phyloP scores from a whole-genome alignment of 345 rosid species.

The Euphorbia peplus region DNA sequence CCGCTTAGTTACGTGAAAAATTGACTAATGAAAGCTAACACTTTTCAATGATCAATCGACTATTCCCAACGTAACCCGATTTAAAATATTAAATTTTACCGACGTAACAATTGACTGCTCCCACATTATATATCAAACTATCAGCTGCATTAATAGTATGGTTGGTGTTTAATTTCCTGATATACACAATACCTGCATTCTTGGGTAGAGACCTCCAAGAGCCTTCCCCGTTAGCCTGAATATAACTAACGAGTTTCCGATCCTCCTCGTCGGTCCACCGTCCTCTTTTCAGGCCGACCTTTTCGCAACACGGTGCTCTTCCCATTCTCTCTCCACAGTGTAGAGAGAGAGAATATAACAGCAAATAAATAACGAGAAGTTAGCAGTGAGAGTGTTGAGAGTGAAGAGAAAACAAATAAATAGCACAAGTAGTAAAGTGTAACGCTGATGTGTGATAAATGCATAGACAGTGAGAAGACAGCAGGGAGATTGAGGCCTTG shows the following conservation, averaged over 20 bases:
- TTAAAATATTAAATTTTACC: no score
- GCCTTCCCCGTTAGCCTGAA: slow-evolving; percentile 60
- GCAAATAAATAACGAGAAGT: not conserved
- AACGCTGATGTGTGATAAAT: not conserved
- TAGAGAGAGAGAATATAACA: no score
- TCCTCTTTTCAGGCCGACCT: slow-evolving; percentile 60
- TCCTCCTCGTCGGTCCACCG: slow-evolving; percentile 69
- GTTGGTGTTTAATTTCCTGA: no score
- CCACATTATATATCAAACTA: no score
- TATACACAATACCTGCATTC: slow-evolving; percentile 60
- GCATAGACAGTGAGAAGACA: slow-evolving; percentile 9
- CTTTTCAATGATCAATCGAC: no score
- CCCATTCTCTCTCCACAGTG: slow-evolving; percentile 59
- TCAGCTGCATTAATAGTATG: no score
- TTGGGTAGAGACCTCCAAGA: slow-evolving; percentile 64
- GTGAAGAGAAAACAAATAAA: not conserved
- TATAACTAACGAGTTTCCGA: slow-evolving; percentile 38
- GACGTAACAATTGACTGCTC: no score
- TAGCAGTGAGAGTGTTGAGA: not conserved
- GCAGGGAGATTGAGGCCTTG: not conserved
- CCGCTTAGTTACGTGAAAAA: no score
- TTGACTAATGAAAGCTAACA: no score
- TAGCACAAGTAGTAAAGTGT: not conserved
- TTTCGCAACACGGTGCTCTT: slow-evolving; percentile 69
- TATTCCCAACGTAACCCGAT: no score